These are phyloP conservation scores for Melaleuca quinquenervia DNA, from an alignment of 345 rosid genomes.

Conservation along the genomic window DNA sequence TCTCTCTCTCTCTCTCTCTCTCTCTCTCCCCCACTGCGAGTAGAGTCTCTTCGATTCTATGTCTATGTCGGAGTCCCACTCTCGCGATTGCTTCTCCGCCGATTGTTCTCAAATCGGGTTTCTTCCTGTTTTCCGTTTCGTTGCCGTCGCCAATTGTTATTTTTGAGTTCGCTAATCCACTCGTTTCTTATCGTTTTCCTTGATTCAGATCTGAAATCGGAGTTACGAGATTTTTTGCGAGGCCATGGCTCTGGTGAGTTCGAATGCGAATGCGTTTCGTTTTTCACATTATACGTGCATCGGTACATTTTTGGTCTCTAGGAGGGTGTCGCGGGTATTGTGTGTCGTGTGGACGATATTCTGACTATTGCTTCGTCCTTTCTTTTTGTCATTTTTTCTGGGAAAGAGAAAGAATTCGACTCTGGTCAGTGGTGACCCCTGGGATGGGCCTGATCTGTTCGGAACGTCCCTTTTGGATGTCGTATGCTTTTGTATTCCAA, in stretches of 20 bases:
- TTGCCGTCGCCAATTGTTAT: not conserved
- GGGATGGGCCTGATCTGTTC: not conserved
- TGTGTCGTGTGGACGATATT: not conserved
- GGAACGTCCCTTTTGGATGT: not conserved
- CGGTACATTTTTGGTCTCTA: not conserved
- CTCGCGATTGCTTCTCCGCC: not conserved
- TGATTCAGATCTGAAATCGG: constrained; percentile 41
- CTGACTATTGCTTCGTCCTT: not conserved
- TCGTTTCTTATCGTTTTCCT: not conserved
- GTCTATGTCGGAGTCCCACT: not conserved
- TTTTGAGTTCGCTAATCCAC: not conserved
- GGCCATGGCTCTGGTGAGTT: constrained; percentile 77
- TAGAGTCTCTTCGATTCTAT: not conserved
- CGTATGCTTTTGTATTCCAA: not conserved
- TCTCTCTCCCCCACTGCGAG: not conserved
- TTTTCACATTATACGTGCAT: not conserved
- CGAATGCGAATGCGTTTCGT: not conserved
- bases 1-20: not conserved
- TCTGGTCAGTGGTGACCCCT: not conserved
- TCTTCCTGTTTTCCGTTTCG: not conserved
- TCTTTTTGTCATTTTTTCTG: not conserved
- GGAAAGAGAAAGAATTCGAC: not conserved
- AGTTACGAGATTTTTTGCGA: constrained; percentile 18
- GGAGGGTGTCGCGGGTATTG: not conserved
- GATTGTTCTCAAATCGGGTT: not conserved